phyloP scores from a whole-genome alignment of 345 rosid genomes.

The Salix purpurea region DNA sequence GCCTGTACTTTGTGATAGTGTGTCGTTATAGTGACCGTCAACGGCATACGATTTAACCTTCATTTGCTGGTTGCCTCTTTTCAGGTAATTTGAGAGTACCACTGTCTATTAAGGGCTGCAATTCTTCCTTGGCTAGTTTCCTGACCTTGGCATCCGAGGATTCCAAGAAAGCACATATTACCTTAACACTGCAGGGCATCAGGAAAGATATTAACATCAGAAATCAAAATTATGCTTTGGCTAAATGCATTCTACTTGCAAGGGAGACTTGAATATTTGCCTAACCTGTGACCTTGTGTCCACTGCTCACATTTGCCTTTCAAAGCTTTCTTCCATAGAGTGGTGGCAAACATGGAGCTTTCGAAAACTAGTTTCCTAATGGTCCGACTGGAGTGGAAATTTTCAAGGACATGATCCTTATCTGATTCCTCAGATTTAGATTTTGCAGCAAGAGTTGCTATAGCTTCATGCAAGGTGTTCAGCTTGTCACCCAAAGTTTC shows the following conservation, averaged over 20 bases:
- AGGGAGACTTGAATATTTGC: neutral
- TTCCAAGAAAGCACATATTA: slow-evolving; percentile 64
- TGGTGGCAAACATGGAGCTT: slow-evolving; percentile 58
- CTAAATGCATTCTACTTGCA: neutral
- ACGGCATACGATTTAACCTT: slow-evolving; percentile 8
- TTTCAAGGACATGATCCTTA: slow-evolving; percentile 65
- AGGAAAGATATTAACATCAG: slow-evolving; percentile 7
- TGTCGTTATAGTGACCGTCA: neutral
- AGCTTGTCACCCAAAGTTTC: slow-evolving; percentile 56
- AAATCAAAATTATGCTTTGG: neutral
- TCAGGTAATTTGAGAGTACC: slow-evolving; percentile 54
- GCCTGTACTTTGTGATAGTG: neutral
- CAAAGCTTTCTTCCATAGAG: slow-evolving; percentile 69
- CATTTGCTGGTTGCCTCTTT: slow-evolving; percentile 29
- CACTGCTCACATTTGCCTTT: slow-evolving; percentile 55
- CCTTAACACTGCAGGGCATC: slow-evolving; percentile 60
- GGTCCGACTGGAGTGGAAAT: slow-evolving; percentile 77
- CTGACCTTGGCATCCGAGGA: slow-evolving; percentile 45
- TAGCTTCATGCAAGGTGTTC: slow-evolving; percentile 51
- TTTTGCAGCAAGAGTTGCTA: slow-evolving; percentile 59
- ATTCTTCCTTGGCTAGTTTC: slow-evolving; percentile 50
- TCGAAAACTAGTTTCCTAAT: slow-evolving; percentile 72
- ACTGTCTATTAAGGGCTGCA: slow-evolving; percentile 59
- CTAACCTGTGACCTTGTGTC: slow-evolving; percentile 90
- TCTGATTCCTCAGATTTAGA: slow-evolving; percentile 51